Conservation (phyloP, 1,284 basidiomycete species). For the Microbotryomycetes sp. region DNA sequence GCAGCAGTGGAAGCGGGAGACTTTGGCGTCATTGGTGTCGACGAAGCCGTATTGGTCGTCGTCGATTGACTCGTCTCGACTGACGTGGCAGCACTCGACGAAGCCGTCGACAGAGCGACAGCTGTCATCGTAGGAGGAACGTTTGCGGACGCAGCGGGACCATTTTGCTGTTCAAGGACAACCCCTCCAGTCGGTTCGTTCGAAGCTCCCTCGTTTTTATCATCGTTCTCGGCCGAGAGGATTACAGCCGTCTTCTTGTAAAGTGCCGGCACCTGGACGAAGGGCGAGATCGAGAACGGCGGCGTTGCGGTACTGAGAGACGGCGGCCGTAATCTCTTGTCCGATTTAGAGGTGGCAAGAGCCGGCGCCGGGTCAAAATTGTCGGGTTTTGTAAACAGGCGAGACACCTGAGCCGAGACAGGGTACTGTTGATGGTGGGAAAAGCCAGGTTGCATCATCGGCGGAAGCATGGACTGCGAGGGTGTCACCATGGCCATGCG, state of each 20-base stretch:
- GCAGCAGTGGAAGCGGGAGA: not conserved
- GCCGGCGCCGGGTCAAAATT: not conserved
- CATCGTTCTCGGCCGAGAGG: too few species aligned
- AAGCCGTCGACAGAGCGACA: too few species aligned
- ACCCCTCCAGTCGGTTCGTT: too few species aligned
- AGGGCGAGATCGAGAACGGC: not conserved
- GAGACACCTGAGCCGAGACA: not conserved
- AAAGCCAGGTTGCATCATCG: not conserved
- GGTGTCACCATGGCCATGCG: not conserved
- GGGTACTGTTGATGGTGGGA: not conserved
- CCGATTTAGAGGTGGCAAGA: not conserved
- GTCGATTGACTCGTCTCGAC: not conserved
- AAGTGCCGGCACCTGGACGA: too few species aligned
- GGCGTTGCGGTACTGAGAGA: not conserved
- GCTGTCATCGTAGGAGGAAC: too few species aligned
- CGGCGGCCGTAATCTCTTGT: not conserved
- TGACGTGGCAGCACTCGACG: not conserved
- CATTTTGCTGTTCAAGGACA: too few species aligned
- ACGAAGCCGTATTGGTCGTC: not conserved
- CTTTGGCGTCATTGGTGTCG: not conserved
- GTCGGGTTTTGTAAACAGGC: not conserved
- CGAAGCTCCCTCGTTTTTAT: too few species aligned
- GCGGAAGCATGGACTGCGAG: too few species aligned
- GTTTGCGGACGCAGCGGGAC: too few species aligned
- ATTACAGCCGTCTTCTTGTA: too few species aligned